Base-by-base conservation (phyloP, 345 rosid genomes). In the Camelina sativa region DNA sequence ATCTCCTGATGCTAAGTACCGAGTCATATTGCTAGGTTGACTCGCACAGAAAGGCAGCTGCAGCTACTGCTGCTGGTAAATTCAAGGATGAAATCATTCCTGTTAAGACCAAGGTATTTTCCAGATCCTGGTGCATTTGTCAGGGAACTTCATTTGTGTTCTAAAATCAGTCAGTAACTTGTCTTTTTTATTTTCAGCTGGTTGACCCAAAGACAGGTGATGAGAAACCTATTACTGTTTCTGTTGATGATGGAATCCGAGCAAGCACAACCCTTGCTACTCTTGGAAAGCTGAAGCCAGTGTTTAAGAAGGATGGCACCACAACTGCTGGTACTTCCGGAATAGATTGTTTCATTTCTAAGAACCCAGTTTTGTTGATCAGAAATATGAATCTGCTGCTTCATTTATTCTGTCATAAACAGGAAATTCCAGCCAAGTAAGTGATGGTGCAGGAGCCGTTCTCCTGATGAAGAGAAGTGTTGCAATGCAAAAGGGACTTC, bases 391-490 rank as follows among this genome's bases (percentile, higher is more conserved):
- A n/a, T 58, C 37, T 7, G 6, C 60, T 66, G 63, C 43, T 52
- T 34, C 43, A 15, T 32, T 40, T 72, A 11, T 66, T 52, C 35
- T 10, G 17, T 60, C 40, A 34, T 19, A 41, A 76, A 72, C 74
- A 92, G 99, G 99, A 68, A 96, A 92, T 85, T 89, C 99, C 74
- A 96, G 98, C 81, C 99, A 96, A 85, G 88, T 92, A 37, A 90
- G 80, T 84, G 99, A 95, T 79, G 99, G 99, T 65, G 97, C 99
- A 51, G 99, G 94, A 54, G 99, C 99, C 38, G 98, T 92, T 51
- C 88, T 96, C 73, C 97, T 92, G 44, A 96, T 96, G 99, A 92
- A 83, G 86, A 92, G 98, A 82, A 88, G 94, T 76, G 77, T 92
- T 69, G 99, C 99, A 13, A 80, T 82, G 80, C 74, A 35, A 11